A percentile compares a stretch with the other conserved stretches of the same genome.
phyloP scores from a whole-genome alignment of 2,329 filamentous ascomycete species.

The Penicillium sp. region DNA sequence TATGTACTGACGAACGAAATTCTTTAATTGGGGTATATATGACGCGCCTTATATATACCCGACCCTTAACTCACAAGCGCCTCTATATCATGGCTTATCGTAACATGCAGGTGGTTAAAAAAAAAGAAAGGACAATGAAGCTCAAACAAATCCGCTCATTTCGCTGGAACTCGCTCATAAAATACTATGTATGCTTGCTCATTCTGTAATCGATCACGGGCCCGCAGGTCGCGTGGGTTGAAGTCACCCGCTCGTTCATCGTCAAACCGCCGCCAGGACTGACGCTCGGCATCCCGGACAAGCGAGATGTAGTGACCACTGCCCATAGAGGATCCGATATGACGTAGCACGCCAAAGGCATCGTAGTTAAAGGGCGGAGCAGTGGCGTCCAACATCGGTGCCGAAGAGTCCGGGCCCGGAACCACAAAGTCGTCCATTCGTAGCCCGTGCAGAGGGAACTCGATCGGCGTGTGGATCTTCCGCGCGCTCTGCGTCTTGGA shows the following conservation, averaged over 20 bases:
- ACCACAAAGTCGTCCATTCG: constrained; percentile 63
- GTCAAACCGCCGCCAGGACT: constrained; percentile 63
- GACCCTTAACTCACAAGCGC: background rate
- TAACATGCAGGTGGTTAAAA: constrained; percentile 11
- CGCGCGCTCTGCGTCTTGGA: constrained; percentile 56
- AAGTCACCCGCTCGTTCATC: constrained; percentile 59
- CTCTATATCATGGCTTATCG: constrained; percentile 21
- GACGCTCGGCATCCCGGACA: constrained; percentile 60
- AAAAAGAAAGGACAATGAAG: background rate
- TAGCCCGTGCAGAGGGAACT: constrained; percentile 74
- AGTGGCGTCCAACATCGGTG: constrained; percentile 48
- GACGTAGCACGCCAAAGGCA: constrained; percentile 80
- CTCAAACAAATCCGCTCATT: constrained; percentile 29
- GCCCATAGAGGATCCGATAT: constrained; percentile 66
- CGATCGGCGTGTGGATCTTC: constrained; percentile 71
- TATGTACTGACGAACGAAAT: background rate
- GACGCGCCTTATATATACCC: background rate
- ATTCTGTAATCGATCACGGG: constrained; percentile 58
- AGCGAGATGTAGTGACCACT: constrained; percentile 80
- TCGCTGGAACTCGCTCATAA: constrained; percentile 54
- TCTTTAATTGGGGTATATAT: background rate
- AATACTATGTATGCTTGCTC: constrained; percentile 68
- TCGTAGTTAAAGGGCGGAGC: constrained; percentile 71
- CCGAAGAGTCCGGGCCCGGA: constrained; percentile 33
- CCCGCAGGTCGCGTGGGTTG: constrained; percentile 53